Base-by-base conservation (phyloP, 768 basidiomycete species). In the Russula ochroleuca region DNA sequence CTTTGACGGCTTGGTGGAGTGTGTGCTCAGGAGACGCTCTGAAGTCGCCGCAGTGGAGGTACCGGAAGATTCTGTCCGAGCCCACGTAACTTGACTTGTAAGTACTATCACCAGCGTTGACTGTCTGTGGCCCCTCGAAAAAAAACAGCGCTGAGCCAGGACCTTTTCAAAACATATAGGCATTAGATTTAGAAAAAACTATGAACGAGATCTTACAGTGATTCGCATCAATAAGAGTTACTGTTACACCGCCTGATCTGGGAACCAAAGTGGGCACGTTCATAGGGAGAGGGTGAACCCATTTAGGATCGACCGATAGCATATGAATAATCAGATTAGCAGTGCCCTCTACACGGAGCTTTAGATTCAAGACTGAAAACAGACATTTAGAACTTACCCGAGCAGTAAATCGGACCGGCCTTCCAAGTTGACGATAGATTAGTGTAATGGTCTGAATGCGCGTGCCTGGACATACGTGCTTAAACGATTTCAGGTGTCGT, bases 361-460 rank as follows among this genome's bases (percentile, higher is more conserved):
- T 38, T n/a, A 52, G 45, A 40, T 23, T 47, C 14, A 40, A 51
- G 31, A 21, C 33, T 5, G 54, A 19, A 55, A 19, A 23, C 9
- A 25, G 25, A 68, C 21, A 65, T 54, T 58, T 33, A n/a, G 21
- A 33, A 48, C 69, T 50, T 47, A 80, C 81, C 73, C 41, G 96
- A 98, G 74, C 95, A 98, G 76, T 99, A 99, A 33, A 99, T 97
- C 0, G 92, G 93, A 0, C 97, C 96, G 62, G 81, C 83, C 63
- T 85, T 86, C 97, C 97, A 99, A 45, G 79, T 85, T 1, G 88
- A 84, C 0, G 91, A 88, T 2, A 99, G 79, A 69, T 90, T 95
- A 0, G 97, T 97, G 71, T 97, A 98, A 69, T 96, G 94, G 73
- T 98, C 94, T 4, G 94, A 96, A 74, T 99, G 97, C 0, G 96